Evolutionary conservation across 495 filamentous ascomycete genomes (phyloP).

Genomic region (Lophium mytilinum): DNA sequence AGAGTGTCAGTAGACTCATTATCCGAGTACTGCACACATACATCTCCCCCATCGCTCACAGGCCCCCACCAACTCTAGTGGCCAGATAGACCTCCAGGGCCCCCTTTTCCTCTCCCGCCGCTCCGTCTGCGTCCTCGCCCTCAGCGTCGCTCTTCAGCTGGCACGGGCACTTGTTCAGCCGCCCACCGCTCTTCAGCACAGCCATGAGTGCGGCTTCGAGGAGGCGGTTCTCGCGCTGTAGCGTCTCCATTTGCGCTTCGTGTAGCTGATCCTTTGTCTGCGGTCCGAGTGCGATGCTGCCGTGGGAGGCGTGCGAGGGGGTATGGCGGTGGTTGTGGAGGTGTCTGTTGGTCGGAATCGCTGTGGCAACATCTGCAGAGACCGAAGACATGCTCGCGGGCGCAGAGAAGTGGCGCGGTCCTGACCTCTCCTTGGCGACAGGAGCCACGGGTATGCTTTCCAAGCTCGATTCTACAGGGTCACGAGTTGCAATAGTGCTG

Average conservation of each 20-base stretch:
- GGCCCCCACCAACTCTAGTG: too few species aligned
- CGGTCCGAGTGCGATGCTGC: not conserved
- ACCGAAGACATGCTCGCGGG: too few species aligned
- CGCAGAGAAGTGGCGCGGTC: too few species aligned
- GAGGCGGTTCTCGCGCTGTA: constrained; percentile 28
- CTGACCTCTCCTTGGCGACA: not conserved
- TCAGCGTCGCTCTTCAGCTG: not conserved
- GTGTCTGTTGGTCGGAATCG: too few species aligned
- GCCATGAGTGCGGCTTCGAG: constrained; percentile 28
- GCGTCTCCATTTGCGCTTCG: constrained; percentile 24
- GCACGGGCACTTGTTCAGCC: constrained; percentile 14
- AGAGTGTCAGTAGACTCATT: too few species aligned
- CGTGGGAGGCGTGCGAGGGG: not conserved
- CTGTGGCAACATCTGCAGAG: too few species aligned
- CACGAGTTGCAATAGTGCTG: not conserved
- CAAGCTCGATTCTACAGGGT: not conserved
- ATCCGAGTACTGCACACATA: too few species aligned
- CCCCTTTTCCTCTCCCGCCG: too few species aligned
- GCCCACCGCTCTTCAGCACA: constrained; percentile 23
- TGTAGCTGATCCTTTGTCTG: not conserved
- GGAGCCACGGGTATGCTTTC: not conserved
- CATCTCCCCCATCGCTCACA: too few species aligned
- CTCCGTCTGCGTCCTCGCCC: too few species aligned
- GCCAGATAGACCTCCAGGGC: too few species aligned
- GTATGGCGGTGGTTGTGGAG: not conserved